These are phyloP conservation scores for Lactarius pseudohatsudake DNA, from an alignment of 768 basidiomycete genomes.

Conservation along the genomic window DNA sequence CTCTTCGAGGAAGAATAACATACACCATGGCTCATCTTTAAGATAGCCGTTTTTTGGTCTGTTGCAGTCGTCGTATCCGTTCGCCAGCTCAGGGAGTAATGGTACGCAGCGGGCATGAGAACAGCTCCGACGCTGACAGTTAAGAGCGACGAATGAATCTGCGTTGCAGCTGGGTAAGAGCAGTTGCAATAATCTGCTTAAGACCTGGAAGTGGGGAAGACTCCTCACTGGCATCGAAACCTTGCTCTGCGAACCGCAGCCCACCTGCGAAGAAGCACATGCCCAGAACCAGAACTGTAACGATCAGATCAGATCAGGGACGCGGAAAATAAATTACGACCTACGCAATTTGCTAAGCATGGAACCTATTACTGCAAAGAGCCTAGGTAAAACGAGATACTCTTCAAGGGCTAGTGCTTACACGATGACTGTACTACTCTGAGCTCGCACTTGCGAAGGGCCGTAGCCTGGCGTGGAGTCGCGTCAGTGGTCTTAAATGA, in stretches of 20 bases:
- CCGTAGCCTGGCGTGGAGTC: conserved; percentile 56
- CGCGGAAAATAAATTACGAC: conserved; percentile 30
- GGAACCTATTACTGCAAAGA: conserved; percentile 67
- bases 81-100: conserved; percentile 51
- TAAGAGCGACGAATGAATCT: conserved; percentile 71
- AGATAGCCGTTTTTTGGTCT: conserved; percentile 48
- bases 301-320: conserved; percentile 20
- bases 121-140: conserved; percentile 77
- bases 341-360: conserved; percentile 75
- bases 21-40: conserved; percentile 78
- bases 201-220: background rate
- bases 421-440: conserved; percentile 78
- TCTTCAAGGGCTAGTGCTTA: conserved; percentile 38
- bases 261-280: conserved; percentile 87
- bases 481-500: background rate
- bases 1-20: conserved; percentile 31
- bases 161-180: conserved; percentile 54
- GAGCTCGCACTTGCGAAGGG: conserved; percentile 78
- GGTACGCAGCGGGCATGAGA: conserved; percentile 75
- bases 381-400: conserved; percentile 14
- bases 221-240: conserved; percentile 64
- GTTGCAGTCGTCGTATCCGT: conserved; percentile 27
- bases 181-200: background rate
- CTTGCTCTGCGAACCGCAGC: conserved; percentile 72
- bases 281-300: conserved; percentile 75